Conservation (phyloP, 192 early-diverging fungal species). For the Haplosporangium gracile region DNA sequence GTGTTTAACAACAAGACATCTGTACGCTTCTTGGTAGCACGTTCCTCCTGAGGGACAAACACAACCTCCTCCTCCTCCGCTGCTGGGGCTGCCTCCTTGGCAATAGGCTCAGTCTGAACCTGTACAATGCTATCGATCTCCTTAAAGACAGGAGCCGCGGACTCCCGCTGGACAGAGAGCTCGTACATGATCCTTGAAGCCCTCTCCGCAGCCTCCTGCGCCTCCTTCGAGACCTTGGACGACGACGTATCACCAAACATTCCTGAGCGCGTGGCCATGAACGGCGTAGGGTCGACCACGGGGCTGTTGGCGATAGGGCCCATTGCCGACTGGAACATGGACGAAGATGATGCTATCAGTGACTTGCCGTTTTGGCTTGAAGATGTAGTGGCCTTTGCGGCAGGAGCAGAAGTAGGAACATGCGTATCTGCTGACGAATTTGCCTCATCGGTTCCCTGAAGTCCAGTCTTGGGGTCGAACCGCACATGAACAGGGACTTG, state of each 20-base stretch:
- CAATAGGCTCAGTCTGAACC: not conserved
- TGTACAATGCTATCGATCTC: conserved; percentile 12
- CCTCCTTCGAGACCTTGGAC: not conserved
- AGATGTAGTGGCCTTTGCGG: conserved; percentile 11
- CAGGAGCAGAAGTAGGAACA: not conserved
- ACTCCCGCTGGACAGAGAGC: conserved; percentile 18
- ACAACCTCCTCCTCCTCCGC: conserved; percentile 23
- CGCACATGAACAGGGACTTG: conserved; percentile 42
- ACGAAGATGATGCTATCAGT: conserved; percentile 12
- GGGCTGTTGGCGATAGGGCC: conserved; percentile 16
- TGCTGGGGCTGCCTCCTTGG: not conserved
- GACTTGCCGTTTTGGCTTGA: conserved; percentile 16
- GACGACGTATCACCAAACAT: conserved; percentile 16
- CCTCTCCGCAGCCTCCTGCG: conserved; percentile 26
- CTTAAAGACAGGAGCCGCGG: conserved; percentile 27
- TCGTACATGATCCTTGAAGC: conserved; percentile 39
- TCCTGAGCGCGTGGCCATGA: conserved; percentile 30
- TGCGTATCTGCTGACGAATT: not conserved
- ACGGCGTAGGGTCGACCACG: conserved; percentile 11
- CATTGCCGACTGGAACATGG: conserved; percentile 1
- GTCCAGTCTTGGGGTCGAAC: conserved; percentile 49
- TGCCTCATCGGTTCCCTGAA: conserved; percentile 31
- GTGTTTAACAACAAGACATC: conserved; percentile 32
- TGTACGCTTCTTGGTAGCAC: conserved; percentile 47
- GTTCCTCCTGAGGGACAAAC: conserved; percentile 34